A percentile compares a stretch with the other conserved stretches of the same genome.
These are phyloP conservation scores for Bacidia gigantensis DNA, from an alignment of 495 filamentous ascomycete species.

Conservation along the genomic window DNA sequence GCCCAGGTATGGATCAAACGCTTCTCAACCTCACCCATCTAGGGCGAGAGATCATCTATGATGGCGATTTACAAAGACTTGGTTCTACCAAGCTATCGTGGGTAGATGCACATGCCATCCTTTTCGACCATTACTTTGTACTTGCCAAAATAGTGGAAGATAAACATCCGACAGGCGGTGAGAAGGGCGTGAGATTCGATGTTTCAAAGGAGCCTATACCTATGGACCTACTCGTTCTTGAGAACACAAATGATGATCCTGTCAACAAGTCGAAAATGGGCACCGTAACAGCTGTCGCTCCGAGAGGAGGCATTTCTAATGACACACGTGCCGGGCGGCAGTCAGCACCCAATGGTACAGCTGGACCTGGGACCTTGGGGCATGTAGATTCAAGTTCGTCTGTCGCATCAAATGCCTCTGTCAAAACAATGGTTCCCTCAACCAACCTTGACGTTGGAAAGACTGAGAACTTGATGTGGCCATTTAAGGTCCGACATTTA, in stretches of 20 bases:
- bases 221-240: conserved; percentile 87
- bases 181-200: conserved; percentile 78
- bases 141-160: conserved; percentile 66
- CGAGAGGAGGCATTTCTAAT: conserved; percentile 29
- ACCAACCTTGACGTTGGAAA: conserved; percentile 40
- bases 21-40: conserved; percentile 83
- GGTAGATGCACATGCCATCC: conserved; percentile 80
- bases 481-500: conserved; percentile 95
- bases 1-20: conserved; percentile 79
- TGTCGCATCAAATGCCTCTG: conserved; percentile 27
- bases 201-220: conserved; percentile 92
- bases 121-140: conserved; percentile 95
- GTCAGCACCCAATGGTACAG: conserved; percentile 30
- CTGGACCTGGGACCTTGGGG: conserved; percentile 40
- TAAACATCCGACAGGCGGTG: conserved; percentile 47
- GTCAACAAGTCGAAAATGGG: conserved; percentile 65
- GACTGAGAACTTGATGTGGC: conserved; percentile 77
- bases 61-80: conserved; percentile 79
- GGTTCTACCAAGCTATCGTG: conserved; percentile 73
- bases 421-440: conserved; percentile 34
- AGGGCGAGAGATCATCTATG: conserved; percentile 74
- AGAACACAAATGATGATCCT: conserved; percentile 81
- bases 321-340: conserved; percentile 39
- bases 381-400: conserved; percentile 48
- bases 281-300: conserved; percentile 43